Evolutionary conservation across 495 filamentous ascomycete genomes (phyloP).

Genomic region (Massariosphaeria phaeospora): DNA sequence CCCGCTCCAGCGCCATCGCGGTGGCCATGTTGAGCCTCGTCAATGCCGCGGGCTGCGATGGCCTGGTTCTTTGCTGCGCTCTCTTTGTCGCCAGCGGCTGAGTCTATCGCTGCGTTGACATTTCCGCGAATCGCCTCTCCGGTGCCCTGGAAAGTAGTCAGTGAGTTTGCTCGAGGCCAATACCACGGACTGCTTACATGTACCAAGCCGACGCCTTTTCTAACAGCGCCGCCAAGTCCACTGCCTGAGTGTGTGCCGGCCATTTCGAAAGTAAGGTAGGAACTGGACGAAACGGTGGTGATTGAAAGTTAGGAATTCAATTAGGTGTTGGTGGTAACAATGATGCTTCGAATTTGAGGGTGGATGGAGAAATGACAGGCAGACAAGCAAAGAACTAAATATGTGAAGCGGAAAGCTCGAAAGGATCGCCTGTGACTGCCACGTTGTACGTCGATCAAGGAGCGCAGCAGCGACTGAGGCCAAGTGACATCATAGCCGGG

Average conservation of each 20-base stretch:
- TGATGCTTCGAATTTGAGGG: too few relatives aligned
- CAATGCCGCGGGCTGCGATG: constrained; percentile 21
- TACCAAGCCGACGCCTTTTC: constrained; percentile 28
- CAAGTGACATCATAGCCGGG: too few relatives aligned
- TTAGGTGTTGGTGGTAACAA: too few relatives aligned
- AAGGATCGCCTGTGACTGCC: too few relatives aligned
- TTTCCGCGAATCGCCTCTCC: constrained; percentile 34
- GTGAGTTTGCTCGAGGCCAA: background rate
- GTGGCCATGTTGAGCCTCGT: constrained; percentile 30
- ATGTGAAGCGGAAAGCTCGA: too few relatives aligned
- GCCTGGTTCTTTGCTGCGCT: constrained; percentile 18
- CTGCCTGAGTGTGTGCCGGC: constrained; percentile 17
- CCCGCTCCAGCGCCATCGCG: constrained; percentile 21
- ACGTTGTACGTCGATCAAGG: too few relatives aligned
- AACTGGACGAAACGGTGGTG: background rate
- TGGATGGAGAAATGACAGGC: too few relatives aligned
- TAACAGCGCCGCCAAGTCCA: constrained; percentile 15
- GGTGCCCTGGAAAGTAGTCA: constrained; percentile 17
- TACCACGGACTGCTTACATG: constrained; percentile 11
- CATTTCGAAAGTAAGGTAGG: constrained; percentile 8
- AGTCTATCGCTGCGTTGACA: constrained; percentile 27
- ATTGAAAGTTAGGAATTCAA: background rate
- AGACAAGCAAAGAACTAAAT: too few relatives aligned
- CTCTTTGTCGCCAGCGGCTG: constrained; percentile 18
- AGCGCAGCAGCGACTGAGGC: too few relatives aligned